phyloP scores from a whole-genome alignment of 129 eudicot genomes.

The Helichrysum umbraculigerum region DNA sequence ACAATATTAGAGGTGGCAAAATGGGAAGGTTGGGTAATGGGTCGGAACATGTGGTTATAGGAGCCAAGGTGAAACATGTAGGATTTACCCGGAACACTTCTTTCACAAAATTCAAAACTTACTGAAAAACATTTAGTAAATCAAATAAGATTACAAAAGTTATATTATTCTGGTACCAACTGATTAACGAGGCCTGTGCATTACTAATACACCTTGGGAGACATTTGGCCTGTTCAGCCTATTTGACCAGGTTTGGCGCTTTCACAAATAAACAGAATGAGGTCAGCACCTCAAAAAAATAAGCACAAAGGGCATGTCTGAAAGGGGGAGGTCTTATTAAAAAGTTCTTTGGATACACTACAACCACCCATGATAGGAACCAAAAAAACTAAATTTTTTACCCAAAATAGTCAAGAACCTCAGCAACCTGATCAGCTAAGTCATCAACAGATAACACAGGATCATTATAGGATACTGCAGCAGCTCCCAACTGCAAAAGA shows the following conservation, averaged over 20 bases:
- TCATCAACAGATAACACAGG: conserved; percentile 67
- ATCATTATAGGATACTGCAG: conserved; percentile 48
- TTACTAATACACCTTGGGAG: too few relatives aligned
- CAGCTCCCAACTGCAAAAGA: conserved; percentile 89
- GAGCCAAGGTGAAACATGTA: background rate
- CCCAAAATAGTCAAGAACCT: conserved; percentile 86
- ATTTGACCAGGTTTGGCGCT: background rate
- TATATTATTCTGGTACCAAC: too few relatives aligned
- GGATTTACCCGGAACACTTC: background rate
- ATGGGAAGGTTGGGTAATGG: background rate
- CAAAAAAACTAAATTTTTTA: conserved; percentile 32
- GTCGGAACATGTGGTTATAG: background rate
- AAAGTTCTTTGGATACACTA: conserved; percentile 13
- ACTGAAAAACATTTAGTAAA: background rate
- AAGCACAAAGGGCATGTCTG: too few relatives aligned
- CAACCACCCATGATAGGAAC: conserved; percentile 5
- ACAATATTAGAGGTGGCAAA: background rate
- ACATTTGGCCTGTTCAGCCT: background rate
- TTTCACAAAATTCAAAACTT: background rate
- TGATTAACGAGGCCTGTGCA: background rate
- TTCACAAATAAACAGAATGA: too few relatives aligned
- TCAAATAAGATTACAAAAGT: too few relatives aligned
- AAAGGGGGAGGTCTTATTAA: conserved; percentile 7
- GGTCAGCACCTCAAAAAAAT: too few relatives aligned
- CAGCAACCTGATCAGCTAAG: conserved; percentile 93